These are phyloP conservation scores for Mentha longifolia DNA, from an alignment of 257 asterid species.

Conservation along the genomic window DNA sequence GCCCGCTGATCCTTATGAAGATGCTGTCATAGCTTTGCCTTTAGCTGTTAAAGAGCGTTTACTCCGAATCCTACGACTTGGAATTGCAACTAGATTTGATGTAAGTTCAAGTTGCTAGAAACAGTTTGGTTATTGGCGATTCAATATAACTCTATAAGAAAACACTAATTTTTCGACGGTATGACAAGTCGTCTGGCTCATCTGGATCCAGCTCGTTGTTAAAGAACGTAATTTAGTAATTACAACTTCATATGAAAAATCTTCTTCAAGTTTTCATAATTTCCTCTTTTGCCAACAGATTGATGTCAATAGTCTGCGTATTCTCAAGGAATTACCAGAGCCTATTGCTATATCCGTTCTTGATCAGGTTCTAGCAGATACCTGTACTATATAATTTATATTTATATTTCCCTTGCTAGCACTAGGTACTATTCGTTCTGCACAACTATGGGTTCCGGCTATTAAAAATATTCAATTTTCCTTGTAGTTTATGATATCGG, in stretches of 20 bases:
- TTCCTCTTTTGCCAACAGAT: constrained; percentile 59
- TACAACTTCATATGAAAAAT: constrained; percentile 4
- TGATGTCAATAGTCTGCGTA: constrained; percentile 57
- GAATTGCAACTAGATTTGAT: constrained; percentile 87
- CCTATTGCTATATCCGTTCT: constrained; percentile 76
- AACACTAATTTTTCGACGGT: neutral
- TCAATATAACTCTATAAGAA: constrained; percentile 22
- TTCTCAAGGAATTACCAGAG: constrained; percentile 76
- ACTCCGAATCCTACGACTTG: constrained; percentile 83
- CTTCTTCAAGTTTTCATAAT: constrained; percentile 20
- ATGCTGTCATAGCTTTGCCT: constrained; percentile 79
- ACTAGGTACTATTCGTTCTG: constrained; percentile 15
- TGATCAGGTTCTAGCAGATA: constrained; percentile 71
- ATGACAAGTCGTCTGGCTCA: constrained; percentile 8
- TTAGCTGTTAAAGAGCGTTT: constrained; percentile 79
- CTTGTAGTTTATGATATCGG: constrained; percentile 83
- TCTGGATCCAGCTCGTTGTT: constrained; percentile 10
- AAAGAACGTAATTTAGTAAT: neutral
- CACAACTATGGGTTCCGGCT: constrained; percentile 14
- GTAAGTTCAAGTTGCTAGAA: constrained; percentile 52
- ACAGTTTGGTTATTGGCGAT: constrained; percentile 22
- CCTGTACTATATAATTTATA: neutral
- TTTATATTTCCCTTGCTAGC: constrained; percentile 16
- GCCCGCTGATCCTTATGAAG: constrained; percentile 78
- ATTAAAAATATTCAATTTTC: constrained; percentile 31